A percentile compares a stretch with the other conserved stretches of the same genome.
phyloP scores from a whole-genome alignment of 2,329 filamentous ascomycete genomes.

The Calonectria fujianensis region DNA sequence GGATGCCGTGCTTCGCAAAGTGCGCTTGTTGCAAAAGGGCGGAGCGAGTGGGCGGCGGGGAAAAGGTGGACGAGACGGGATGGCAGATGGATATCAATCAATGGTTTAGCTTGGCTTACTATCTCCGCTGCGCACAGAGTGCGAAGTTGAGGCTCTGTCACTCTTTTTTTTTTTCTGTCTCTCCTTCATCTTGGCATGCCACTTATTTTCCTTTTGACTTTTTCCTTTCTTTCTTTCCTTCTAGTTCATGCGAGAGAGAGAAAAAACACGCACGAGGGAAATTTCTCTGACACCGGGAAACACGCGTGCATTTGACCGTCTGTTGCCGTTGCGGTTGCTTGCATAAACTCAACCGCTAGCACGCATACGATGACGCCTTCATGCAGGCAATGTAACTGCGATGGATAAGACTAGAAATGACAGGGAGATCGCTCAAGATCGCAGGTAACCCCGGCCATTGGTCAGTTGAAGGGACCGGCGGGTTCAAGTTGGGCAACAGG shows the following conservation, averaged over 20 bases:
- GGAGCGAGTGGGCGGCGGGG: neutral
- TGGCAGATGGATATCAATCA: neutral
- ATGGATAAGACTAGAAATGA: slow-evolving; percentile 5
- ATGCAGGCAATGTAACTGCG: slow-evolving; percentile 16
- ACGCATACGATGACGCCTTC: slow-evolving; percentile 17
- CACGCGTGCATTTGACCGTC: neutral
- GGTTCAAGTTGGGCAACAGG: neutral
- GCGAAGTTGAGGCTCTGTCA: neutral
- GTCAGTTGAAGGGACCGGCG: neutral
- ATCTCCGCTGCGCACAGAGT: neutral
- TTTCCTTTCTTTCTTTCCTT: neutral
- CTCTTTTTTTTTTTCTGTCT: neutral
- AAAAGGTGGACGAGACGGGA: too few relatives aligned
- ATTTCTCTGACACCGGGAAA: slow-evolving; percentile 12
- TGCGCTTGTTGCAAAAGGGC: slow-evolving; percentile 25
- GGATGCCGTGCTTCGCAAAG: slow-evolving; percentile 32
- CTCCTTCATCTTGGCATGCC: neutral
- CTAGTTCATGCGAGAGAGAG: too few relatives aligned
- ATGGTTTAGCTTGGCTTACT: neutral
- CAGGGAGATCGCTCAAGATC: slow-evolving; percentile 14
- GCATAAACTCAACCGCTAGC: slow-evolving; percentile 18
- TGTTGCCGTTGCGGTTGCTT: slow-evolving; percentile 17
- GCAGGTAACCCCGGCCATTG: slow-evolving; percentile 12
- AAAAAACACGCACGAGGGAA: neutral
- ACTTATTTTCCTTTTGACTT: neutral